A percentile compares a stretch with the other conserved stretches of the same genome.
Conservation (phyloP, 2,329 filamentous ascomycete genomes). For the Ceratocystiopsis minuta region DNA sequence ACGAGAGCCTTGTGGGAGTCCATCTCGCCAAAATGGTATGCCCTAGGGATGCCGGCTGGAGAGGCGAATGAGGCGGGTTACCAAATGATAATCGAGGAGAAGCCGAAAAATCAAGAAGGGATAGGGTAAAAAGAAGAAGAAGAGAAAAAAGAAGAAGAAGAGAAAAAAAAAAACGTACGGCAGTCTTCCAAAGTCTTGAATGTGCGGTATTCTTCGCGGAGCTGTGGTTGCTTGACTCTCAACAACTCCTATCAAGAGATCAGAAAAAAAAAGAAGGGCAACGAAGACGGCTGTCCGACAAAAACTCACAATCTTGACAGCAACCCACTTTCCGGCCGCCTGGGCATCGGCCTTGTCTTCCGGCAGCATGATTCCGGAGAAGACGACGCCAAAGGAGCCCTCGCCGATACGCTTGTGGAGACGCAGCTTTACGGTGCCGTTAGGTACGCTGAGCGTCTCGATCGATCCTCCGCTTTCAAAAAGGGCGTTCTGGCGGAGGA, state of each 20-base stretch:
- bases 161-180: constrained; percentile 1
- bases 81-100: too few relatives aligned
- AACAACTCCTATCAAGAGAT: constrained; percentile 5
- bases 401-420: constrained; percentile 6
- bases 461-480: constrained; percentile 1
- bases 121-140: too few relatives aligned
- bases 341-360: too few relatives aligned
- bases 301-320: constrained; percentile 7
- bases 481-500: constrained; percentile 35
- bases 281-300: too few relatives aligned
- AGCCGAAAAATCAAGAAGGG: too few relatives aligned
- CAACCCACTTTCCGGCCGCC: background rate
- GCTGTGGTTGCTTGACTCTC: constrained; percentile 8
- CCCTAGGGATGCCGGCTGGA: constrained; percentile 7
- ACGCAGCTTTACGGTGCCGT: constrained; percentile 4
- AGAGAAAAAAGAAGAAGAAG: too few relatives aligned
- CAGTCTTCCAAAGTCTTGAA: constrained; percentile 6
- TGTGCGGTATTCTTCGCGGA: constrained; percentile 10
- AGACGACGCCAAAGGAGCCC: constrained; percentile 11
- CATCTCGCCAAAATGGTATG: constrained; percentile 9
- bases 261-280: background rate
- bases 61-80: too few relatives aligned
- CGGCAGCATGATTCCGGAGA: constrained; percentile 3
- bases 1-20: constrained; percentile 9
- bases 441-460: constrained; percentile 1